Evolutionary conservation across 176 grass and related monocot species (phyloP).

Genomic region (Thinopyrum elongatum): DNA sequence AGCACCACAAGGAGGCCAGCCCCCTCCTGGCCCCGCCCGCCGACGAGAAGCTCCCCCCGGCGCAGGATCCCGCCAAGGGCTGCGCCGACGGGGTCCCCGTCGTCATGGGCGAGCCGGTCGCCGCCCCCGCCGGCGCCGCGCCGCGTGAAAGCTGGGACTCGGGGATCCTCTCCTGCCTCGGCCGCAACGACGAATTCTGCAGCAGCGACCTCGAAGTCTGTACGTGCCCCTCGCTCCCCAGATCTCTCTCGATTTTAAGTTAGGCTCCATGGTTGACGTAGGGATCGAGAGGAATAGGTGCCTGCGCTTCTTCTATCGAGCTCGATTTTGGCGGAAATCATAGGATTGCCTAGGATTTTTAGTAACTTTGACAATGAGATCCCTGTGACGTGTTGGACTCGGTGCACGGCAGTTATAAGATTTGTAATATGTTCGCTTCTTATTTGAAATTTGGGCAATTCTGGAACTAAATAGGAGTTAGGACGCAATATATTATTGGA

Average conservation of each 20-base stretch:
- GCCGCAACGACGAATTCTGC: constrained; percentile 82
- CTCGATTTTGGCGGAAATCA: neutral
- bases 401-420: neutral
- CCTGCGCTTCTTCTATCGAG: neutral
- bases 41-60: constrained; percentile 14
- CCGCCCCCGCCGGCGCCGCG: neutral
- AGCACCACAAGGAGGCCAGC: constrained; percentile 46
- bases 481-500: neutral
- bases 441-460: neutral
- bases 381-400: neutral
- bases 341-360: neutral
- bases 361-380: neutral
- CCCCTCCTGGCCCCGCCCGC: constrained; percentile 23
- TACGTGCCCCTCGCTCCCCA: constrained; percentile 33
- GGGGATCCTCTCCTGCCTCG: constrained; percentile 74
- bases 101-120: constrained; percentile 63
- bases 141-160: constrained; percentile 68
- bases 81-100: constrained; percentile 56
- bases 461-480: neutral
- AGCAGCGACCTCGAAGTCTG: constrained; percentile 99
- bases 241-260: neutral
- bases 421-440: neutral
- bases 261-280: neutral
- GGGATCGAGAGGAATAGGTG: neutral
- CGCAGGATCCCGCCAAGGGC: constrained; percentile 4